These are phyloP conservation scores for Hypoxylon sp. DNA, from an alignment of 2,329 filamentous ascomycete genomes.

Conservation along the genomic window DNA sequence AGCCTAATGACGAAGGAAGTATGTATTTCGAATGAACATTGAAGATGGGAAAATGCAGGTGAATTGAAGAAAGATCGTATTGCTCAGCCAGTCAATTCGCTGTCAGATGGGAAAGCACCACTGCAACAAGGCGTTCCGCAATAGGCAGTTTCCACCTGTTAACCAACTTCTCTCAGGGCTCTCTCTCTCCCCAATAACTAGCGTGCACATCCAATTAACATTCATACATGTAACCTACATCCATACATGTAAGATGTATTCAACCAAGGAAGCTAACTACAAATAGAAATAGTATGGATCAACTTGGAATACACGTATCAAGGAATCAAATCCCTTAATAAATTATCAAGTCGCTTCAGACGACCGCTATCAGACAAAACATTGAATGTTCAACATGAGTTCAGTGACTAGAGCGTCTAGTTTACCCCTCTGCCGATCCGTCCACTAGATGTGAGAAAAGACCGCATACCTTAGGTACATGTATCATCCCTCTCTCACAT, in stretches of 20 bases:
- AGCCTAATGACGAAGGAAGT: constrained; percentile 20
- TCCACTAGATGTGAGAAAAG: constrained; percentile 27
- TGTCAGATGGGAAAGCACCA: constrained; percentile 19
- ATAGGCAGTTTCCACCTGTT: constrained; percentile 38
- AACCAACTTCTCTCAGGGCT: constrained; percentile 11
- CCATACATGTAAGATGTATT: no score
- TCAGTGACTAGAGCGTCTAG: not conserved
- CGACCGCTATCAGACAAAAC: constrained; percentile 16
- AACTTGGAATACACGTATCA: not conserved
- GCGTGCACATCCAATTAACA: not conserved
- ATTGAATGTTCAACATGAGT: no score
- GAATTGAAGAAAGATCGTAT: constrained; percentile 15
- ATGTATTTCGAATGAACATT: constrained; percentile 16
- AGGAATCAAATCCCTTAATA: not conserved
- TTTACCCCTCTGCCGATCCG: constrained; percentile 36
- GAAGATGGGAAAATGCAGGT: constrained; percentile 6
- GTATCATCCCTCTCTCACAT: constrained; percentile 37
- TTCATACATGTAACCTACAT: not conserved
- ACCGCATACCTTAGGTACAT: constrained; percentile 21
- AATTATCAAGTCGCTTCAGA: constrained; percentile 10
- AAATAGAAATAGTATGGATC: not conserved
- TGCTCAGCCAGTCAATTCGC: constrained; percentile 29
- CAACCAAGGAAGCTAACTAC: no score
- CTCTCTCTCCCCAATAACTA: constrained; percentile 8
- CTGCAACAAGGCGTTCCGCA: constrained; percentile 28